Evolutionary conservation across 768 basidiomycete species (phyloP), one percentile per base, ranked within the genome.

Genomic region (Xanthoconium stramineum): DNA sequence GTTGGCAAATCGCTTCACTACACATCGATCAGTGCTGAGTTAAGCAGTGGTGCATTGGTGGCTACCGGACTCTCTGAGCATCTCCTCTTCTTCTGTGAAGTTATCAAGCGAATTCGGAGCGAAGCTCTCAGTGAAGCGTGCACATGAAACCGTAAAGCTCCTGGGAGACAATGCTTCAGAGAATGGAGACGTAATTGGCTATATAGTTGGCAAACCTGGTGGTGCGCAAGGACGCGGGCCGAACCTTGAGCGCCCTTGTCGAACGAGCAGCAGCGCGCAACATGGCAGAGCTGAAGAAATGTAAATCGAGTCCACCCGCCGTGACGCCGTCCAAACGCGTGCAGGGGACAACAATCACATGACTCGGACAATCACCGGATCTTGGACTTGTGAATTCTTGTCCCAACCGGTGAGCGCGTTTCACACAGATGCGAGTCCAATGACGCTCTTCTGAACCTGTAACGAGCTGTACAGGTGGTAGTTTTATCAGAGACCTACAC

Each of bases 1-100:
- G 50, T 81, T 78, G 0, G 95, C 92, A 64, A 98, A 98, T 29
- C 91, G 88, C 64, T 80, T 80, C 24, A 98, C 96, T 93, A 66
- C 19, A 36, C 30, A n/a, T 59, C n/a, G 42, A 56, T 53, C 12
- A 59, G 56, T 57, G 9, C 53, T 44, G 52, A 6, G 32, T 19
- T 14, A 37, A 17, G 33, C 37, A 38, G n/a, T 8, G 38, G 32
- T 17, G 29, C 10, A 3, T 13, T 15, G 32, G 20, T 24, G 6
- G 72, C 82, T 62, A 95, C 94, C 94, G 4, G 90, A 81, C 57
- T 99, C 97, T 30, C 93, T 82, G 13, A 98, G 79, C 88, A 98
- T 91, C 56, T 87, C 75, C 74, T 99, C 97, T 67, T 99, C 97
- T 32, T 98, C 94, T 5, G 93, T 94, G 64, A 94, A 95, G 3